Base-by-base conservation (phyloP, 768 basidiomycete genomes). In the Fistulinella prunicolor region DNA sequence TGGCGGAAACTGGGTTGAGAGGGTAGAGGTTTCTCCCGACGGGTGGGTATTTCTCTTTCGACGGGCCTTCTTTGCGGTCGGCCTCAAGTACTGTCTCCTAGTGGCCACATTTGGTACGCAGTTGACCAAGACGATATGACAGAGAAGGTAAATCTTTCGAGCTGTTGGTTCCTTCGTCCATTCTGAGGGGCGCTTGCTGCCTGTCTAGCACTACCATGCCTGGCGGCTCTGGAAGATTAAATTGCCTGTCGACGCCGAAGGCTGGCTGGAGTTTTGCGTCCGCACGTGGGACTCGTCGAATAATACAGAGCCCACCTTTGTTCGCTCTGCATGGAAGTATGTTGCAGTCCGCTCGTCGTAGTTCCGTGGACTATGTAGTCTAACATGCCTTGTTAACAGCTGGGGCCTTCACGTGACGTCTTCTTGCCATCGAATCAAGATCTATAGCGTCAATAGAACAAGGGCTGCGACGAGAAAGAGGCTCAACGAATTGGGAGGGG, bases 261-360 rank as follows among this genome's bases (percentile, higher is more conserved):
- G 78, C 6, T 80, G 78, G 77, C 69, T 79, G 30, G 78, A 80
- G 53, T 74, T 80, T 64, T 76, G 75, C 47, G 76, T 76, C 19
- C 73, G 78, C 41, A 73, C 75, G 0, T 81, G 79, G 78, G 78
- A 80, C 53, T 76, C 76, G n/a, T 75, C 76, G 8, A 76, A 76
- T 62, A 80, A 81, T 54, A 80, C 78, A 3, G 74, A 80, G 58
- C 78, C 78, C 16, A 79, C 78, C 12, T 76, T 72, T 47, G 74
- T 79, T 14, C 73, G 77, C 38, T 78, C 77, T 7, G 72, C 78
- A 4, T 78, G 77, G 77, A 79, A 79, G 77, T 77, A 50, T 47
- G 75, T 64, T 42, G 14, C 4, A 9, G 13, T 16, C 7, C 32
- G 16, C 32, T 34, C 4, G 13, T 23, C 22, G 32, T 12, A 13